Base-by-base conservation (phyloP, 495 filamentous ascomycete genomes). In the Penicillium manginii region DNA sequence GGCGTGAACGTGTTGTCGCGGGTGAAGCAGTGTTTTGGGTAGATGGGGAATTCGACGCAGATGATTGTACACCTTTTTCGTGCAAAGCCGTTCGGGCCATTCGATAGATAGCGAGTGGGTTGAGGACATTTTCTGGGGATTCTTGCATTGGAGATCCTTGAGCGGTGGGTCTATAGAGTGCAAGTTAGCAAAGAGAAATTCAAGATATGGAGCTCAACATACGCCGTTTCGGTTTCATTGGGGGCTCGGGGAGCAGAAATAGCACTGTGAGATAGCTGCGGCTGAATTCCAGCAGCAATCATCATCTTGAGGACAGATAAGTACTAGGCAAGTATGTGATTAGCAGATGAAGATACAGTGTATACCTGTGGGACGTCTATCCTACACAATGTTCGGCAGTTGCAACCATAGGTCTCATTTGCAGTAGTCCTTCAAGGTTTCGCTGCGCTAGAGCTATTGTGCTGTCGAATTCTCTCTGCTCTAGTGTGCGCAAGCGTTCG, bases 81-180 rank as follows among this genome's bases (percentile, higher is more conserved):
- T 67, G 64, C 15, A 67, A 39, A n/a, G 61, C 55, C n/a, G 58
- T 61, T 43, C 61, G 57, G 12, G 64, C 61, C 64, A 67, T 67
- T 17, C 61, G 61, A 40, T 64, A 61, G 8, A 67, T 67, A 5
- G 64, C 64, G 10, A 67, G 61, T 18, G 61, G 64, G 23, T 61
- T 67, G 15, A 67, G 42, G 0, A 67, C 45, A 14, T 56, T 55
- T 35, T 65, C 58, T 19, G 64, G 64, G 7, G 60, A 61, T 47
- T 59, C 58, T 48, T 67, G 58, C 29, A 63, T 45, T 12, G 58
- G 54, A 0, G 59, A 58, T 10, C 18, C 48, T 29, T 59, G 43
- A 18, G 50, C 29, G 7, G 54, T 22, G 9, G 49, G 12, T 1
- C 62, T 64, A 19, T 22, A 19, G 2, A 21, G 26, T n/a, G 7